phyloP scores from a whole-genome alignment of 2,329 filamentous ascomycete species.

The Xylaria sp. region DNA sequence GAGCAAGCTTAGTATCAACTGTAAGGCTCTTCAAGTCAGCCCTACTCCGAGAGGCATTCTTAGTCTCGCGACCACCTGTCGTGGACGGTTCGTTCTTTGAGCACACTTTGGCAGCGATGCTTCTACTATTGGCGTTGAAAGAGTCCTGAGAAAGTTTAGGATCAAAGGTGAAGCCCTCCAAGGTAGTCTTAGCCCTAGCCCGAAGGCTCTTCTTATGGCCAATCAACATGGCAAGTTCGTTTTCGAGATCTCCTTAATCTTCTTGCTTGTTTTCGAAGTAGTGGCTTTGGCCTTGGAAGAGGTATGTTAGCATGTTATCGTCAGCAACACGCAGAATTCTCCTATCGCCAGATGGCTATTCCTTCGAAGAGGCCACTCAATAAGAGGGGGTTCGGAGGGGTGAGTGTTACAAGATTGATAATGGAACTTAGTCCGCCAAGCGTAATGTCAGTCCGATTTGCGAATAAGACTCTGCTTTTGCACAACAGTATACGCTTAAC shows the following conservation, averaged over 20 bases:
- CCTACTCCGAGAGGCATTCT: conserved; percentile 18
- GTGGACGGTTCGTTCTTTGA: not conserved
- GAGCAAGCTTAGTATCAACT: conserved; percentile 18
- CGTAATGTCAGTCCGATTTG: not conserved
- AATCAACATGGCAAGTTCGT: conserved; percentile 14
- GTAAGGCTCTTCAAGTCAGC: conserved; percentile 1
- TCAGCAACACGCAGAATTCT: not conserved
- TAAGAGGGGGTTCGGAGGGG: not conserved
- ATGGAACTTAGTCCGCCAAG: conserved; percentile 7
- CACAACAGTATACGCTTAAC: conserved; percentile 1
- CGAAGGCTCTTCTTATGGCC: conserved; percentile 23
- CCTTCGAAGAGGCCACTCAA: not conserved
- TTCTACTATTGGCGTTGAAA: conserved; percentile 1
- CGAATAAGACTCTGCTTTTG: conserved; percentile 9
- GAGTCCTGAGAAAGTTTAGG: conserved; percentile 15
- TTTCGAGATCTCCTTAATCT: not conserved
- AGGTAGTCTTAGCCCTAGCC: conserved; percentile 17
- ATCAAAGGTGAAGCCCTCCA: conserved; percentile 29
- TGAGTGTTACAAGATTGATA: conserved; percentile 25
- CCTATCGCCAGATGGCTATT: not conserved
- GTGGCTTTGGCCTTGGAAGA: conserved; percentile 1
- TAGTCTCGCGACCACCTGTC: conserved; percentile 1
- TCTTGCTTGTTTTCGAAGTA: not conserved
- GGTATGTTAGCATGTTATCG: conserved; percentile 1
- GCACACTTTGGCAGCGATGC: not conserved